Base-by-base conservation (phyloP, 805 yeast species). In the Torulaspora gathmanii region DNA sequence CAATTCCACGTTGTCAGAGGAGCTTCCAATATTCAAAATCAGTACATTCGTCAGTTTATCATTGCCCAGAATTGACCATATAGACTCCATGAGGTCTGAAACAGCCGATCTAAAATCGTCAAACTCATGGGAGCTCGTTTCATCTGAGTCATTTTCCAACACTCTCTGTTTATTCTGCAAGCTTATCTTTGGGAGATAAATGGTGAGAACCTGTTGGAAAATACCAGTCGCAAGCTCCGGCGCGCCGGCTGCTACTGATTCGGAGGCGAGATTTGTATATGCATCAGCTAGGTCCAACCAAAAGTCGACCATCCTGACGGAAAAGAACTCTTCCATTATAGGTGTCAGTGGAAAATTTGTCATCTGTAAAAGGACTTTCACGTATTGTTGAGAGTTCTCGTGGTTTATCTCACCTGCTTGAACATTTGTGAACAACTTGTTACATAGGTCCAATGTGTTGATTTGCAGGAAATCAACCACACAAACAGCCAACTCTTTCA, bases 61-160 rank as follows among this genome's bases (percentile, higher is more conserved):
- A 42, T 65, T 61, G 30, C 85, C 86, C 29, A 87, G 70, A 4
- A 86, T 69, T 0, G 88, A 77, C 68, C 83, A 86, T 1, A 83
- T 64, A 0, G 79, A 70, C 44, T 88, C 93, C 51, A 86, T 77
- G 30, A 90, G 71, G 54, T 93, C 98, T 1, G 83, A 76, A 8
- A 84, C 83, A 49, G 84, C 91, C 26, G 78, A 68, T 54, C 97
- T 74, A 63, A 79, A 91, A 20, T 79, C 73, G 17, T 66, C 64
- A 56, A 89, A 86, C 52, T 83, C 95, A 45, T 63, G 60, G 3
- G 61, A 20, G 11, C 52, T 38, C 5, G 61, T 44, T 16, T 47
- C 58, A 17, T 56, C 57, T 13, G 54, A 56, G 2, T 61, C 61
- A 4, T 62, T 58, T 29, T 69, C 70, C 6, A 64, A 49, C 4